Evolutionary conservation across 345 rosid genomes (phyloP).

Genomic region (Eucalyptus erythrocorys): DNA sequence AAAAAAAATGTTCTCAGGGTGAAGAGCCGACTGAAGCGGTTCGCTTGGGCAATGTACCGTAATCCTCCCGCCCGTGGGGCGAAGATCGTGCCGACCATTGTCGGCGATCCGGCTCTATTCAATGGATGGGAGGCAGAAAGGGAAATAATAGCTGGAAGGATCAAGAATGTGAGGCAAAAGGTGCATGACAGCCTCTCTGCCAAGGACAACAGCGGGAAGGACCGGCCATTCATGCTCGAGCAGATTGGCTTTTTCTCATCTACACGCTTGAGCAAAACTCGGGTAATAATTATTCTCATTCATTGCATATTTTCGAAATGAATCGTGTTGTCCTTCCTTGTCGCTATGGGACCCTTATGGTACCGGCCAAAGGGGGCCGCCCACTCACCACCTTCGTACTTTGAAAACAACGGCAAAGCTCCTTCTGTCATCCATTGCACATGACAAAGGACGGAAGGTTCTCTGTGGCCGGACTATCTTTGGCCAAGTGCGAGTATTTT

Average conservation of each 20-base stretch:
- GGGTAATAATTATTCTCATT: conserved; percentile 23
- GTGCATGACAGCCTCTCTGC: conserved; percentile 54
- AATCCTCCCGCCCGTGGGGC: conserved; percentile 95
- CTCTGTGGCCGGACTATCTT: conserved; percentile 69
- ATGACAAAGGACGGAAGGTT: conserved; percentile 95
- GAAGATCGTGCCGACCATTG: conserved; percentile 73
- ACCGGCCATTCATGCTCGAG: conserved; percentile 80
- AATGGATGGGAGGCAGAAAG: conserved; percentile 81
- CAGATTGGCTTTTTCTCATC: conserved; percentile 97
- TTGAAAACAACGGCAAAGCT: background rate
- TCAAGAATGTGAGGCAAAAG: conserved; percentile 63
- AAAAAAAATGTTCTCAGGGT: conserved; percentile 31
- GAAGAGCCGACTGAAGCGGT: conserved; percentile 88
- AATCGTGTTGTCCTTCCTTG: background rate
- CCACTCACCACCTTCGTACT: background rate
- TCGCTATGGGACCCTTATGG: background rate
- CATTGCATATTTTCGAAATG: background rate
- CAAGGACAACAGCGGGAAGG: conserved; percentile 80
- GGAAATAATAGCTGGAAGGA: conserved; percentile 98
- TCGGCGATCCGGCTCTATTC: conserved; percentile 68
- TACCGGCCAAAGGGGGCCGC: background rate
- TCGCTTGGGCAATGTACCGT: conserved; percentile 92
- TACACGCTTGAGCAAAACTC: conserved; percentile 80
- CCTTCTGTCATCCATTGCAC: conserved; percentile 3
- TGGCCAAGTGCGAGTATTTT: conserved; percentile 82